These are phyloP conservation scores for Fusarium proliferatum DNA, from an alignment of 2,329 filamentous ascomycete species.

Conservation along the genomic window DNA sequence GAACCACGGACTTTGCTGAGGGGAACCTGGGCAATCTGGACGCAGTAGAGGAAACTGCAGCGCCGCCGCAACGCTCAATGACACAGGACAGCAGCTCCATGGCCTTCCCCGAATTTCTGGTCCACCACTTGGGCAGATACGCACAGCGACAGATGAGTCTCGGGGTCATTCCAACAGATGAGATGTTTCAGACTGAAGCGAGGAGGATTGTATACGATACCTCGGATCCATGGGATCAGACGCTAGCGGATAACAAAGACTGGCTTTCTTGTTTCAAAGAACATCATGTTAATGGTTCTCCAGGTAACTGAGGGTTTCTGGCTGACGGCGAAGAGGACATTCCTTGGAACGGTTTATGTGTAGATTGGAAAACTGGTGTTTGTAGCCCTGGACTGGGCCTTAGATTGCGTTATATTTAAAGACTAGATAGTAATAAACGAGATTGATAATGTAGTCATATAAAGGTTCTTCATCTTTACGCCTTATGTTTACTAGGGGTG, in stretches of 20 bases:
- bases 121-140: constrained; percentile 35
- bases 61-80: not conserved
- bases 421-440: not conserved
- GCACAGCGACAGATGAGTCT: constrained; percentile 38
- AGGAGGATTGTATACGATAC: constrained; percentile 42
- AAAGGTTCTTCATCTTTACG: not conserved
- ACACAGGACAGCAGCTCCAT: not conserved
- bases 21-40: not conserved
- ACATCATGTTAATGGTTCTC: not conserved
- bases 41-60: not conserved
- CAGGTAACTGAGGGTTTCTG: not conserved
- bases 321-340: not conserved
- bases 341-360: not conserved
- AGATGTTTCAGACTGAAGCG: constrained; percentile 45
- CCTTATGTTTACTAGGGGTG: not conserved
- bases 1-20: not conserved
- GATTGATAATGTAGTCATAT: not conserved
- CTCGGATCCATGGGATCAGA: constrained; percentile 43
- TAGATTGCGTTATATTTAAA: not conserved
- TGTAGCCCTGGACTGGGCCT: not conserved
- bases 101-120: constrained; percentile 32
- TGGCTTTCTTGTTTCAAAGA: constrained; percentile 44
- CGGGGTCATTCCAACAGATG: constrained; percentile 40
- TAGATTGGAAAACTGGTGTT: not conserved
- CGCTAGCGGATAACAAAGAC: constrained; percentile 44